Evolutionary conservation across 805 yeast species (phyloP).

Genomic region (Saccharomycopsis sp.): DNA sequence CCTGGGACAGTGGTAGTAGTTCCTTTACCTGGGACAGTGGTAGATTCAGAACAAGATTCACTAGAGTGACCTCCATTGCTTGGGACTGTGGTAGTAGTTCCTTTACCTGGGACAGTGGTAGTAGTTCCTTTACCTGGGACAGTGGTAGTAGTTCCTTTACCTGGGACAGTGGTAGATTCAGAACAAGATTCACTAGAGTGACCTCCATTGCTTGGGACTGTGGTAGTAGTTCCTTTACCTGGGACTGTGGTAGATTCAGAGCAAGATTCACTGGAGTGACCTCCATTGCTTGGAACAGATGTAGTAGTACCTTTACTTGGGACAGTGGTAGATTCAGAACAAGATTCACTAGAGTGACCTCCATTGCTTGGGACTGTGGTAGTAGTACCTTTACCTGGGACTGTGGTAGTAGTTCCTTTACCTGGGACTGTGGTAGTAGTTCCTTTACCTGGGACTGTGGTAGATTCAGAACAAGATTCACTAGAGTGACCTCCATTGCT

Average conservation of each 20-base stretch:
- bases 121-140: too few relatives aligned
- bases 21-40: not conserved
- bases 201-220: slow-evolving; percentile 6
- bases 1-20: slow-evolving; percentile 13
- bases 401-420: not conserved
- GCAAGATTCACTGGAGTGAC: not conserved
- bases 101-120: not conserved
- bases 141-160: too few relatives aligned
- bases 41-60: not conserved
- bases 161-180: slow-evolving; percentile 20
- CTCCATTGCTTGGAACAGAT: not conserved
- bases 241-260: not conserved
- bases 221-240: not conserved
- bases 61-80: not conserved
- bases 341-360: not conserved
- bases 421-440: slow-evolving; percentile 23
- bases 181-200: too few relatives aligned
- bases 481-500: not conserved
- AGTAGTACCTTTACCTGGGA: not conserved
- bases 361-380: not conserved
- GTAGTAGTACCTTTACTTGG: not conserved
- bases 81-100: not conserved
- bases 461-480: not conserved
- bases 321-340: not conserved
- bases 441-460: slow-evolving; percentile 11